Conservation (phyloP, 202 grass and related monocot genomes). For the Bolboschoenoplectus hybrid region DNA sequence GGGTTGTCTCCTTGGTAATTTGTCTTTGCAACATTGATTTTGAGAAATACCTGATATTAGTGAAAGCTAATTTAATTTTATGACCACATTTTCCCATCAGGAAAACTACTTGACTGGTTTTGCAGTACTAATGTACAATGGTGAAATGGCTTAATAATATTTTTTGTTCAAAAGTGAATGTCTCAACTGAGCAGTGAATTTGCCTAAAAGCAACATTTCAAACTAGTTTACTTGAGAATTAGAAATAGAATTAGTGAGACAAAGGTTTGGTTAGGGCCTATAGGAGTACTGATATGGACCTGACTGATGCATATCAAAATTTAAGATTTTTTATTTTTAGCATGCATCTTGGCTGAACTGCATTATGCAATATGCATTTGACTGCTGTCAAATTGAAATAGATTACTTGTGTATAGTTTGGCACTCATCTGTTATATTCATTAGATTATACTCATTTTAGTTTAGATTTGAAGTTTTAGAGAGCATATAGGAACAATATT, state of each 20-base stretch:
- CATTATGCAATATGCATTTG: neutral
- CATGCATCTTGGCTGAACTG: neutral
- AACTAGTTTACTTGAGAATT: constrained; percentile 17
- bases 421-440: neutral
- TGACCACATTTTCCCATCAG: neutral
- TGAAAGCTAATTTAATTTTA: neutral
- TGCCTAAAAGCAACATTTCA: constrained; percentile 13
- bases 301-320: neutral
- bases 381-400: neutral
- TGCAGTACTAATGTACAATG: constrained; percentile 8
- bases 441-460: neutral
- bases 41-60: neutral
- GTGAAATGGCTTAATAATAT: neutral
- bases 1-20: neutral
- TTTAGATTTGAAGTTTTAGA: neutral
- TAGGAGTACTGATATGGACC: neutral
- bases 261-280: neutral
- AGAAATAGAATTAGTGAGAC: neutral
- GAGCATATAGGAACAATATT: neutral
- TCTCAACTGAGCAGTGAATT: neutral
- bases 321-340: constrained; percentile 4
- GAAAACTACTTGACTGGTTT: neutral
- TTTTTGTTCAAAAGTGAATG: neutral
- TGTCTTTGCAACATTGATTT: neutral
- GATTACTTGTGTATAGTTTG: neutral